Percentiles rank a stretch among this genome's conserved stretches.
Conservation (phyloP, 257 asterid species). For the Fraxinus pennsylvanica region DNA sequence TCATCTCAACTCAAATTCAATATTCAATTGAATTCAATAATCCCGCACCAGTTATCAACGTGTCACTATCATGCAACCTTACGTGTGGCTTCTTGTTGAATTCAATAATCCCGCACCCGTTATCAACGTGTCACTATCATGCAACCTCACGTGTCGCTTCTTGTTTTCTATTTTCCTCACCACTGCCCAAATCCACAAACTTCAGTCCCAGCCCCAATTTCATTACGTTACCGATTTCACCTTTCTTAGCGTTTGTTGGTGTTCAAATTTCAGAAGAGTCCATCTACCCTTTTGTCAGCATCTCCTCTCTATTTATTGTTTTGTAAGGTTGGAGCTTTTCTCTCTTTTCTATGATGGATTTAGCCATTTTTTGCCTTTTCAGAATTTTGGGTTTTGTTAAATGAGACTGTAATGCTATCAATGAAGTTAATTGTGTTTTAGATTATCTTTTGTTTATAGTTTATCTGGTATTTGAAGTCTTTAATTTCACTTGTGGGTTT, state of each 20-base stretch:
- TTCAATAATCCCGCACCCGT: not conserved
- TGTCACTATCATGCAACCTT: not conserved
- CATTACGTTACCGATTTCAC: not conserved
- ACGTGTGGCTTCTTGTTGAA: not conserved
- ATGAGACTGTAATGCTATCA: not conserved
- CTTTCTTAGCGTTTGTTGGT: not conserved
- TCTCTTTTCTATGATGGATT: not conserved
- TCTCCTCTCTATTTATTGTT: not conserved
- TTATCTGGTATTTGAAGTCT: not conserved
- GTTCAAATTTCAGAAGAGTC: not conserved
- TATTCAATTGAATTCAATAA: no score
- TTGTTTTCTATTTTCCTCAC: not conserved
- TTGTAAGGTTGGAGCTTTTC: not conserved
- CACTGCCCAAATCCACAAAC: not conserved
- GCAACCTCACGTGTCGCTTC: not conserved
- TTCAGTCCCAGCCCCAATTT: not conserved
- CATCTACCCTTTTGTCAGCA: not conserved
- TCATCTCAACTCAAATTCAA: not conserved
- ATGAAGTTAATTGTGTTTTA: not conserved
- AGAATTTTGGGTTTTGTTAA: not conserved
- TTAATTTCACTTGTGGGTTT: no score
- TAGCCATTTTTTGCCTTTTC: not conserved
- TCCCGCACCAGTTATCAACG: not conserved
- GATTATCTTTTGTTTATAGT: not conserved
- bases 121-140: not conserved